phyloP scores from a whole-genome alignment of 2,329 filamentous ascomycete genomes.

The Botrytis elliptica region DNA sequence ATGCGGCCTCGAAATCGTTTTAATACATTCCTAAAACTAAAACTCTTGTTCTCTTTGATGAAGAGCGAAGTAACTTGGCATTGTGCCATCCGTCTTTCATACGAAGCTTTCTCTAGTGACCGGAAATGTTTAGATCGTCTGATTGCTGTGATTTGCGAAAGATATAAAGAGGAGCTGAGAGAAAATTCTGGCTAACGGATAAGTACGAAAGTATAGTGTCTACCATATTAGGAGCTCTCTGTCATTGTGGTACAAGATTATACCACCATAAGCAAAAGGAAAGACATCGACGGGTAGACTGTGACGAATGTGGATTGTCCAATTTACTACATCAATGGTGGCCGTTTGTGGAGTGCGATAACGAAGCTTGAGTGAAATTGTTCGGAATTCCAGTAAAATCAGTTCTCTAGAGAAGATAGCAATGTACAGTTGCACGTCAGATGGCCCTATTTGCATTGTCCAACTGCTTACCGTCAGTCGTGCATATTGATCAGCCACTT shows the following conservation, averaged over 20 bases:
- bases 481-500: background rate
- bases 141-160: background rate
- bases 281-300: background rate
- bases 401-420: background rate
- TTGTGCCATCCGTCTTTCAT: background rate
- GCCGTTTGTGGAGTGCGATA: background rate
- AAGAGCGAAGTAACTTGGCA: background rate
- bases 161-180: background rate
- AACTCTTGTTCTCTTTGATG: slow-evolving; percentile 7
- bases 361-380: background rate
- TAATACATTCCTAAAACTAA: slow-evolving; percentile 2
- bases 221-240: background rate
- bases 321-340: background rate
- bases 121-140: background rate
- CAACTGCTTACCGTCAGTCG: background rate
- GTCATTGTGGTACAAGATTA: background rate
- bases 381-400: background rate
- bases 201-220: background rate
- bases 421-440: background rate
- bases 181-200: background rate
- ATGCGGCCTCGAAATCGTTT: background rate
- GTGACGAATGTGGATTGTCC: background rate
- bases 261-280: background rate
- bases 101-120: background rate
- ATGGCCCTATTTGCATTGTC: background rate